Base-by-base conservation (phyloP, 2,329 filamentous ascomycete species). In the Colletotrichum tamarilloi region DNA sequence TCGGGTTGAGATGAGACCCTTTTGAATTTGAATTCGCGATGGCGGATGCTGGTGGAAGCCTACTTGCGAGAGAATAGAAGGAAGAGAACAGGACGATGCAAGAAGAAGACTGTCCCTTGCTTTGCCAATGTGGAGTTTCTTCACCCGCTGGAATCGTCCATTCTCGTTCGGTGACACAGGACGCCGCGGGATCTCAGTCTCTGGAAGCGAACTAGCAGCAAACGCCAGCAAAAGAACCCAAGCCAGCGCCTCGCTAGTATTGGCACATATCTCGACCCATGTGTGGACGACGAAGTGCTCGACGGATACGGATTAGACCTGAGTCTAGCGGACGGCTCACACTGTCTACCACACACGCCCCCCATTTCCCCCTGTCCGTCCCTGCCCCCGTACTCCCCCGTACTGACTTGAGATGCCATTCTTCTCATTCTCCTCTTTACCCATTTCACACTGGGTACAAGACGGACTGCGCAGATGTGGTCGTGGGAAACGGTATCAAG, bases 231-330 rank as follows among this genome's bases (percentile, higher is more conserved):
- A 57, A 65, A 65, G 62, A 65, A 65, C 52, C 32, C 62, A 57
- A 56, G 32, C 62, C 62, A 56, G 62, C 52, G 62, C 62, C 22
- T 65, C 62, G 62, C 64, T 68, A 72, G 65, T 30, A 68, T 35
- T 72, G 63, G 53, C 32, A 60, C 46, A 30, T 32, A 53, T 30
- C 67, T 62, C 19, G 46, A 19, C 67, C 70, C 70, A 70, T 73
- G 70, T 70, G 70, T 55, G 60, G 53, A 55, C 67, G 60, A 73
- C 71, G 60, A 73, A 70, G 55, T 70, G 67, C 62, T 60, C 32
- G 38, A 57, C 71, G 56, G 35, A 65, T 62, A 49, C 6, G 67
- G 71, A 65, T 55, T 73, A 71, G 71, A 26, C 49, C 53, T 62
- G 66, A 56, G 52, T 52, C 66, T 69, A 59, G 66, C 53, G 53